Conservation (phyloP, 345 rosid species). For the Noccaea caerulescens region DNA sequence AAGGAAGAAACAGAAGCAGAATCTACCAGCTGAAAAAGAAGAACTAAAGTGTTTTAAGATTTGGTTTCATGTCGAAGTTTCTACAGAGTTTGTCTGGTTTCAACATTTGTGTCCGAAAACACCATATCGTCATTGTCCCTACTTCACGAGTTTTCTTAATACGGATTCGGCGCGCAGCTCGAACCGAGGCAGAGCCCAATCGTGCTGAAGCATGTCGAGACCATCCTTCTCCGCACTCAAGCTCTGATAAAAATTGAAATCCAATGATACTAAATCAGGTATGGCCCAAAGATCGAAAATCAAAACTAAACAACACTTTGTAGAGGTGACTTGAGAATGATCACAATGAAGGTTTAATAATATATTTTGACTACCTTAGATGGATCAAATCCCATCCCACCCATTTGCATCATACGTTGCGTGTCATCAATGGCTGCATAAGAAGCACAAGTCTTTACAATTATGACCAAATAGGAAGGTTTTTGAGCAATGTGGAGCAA, state of each 20-base stretch:
- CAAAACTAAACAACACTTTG: not conserved
- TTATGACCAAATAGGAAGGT: not conserved
- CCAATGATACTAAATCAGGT: constrained; percentile 28
- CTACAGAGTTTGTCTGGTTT: constrained; percentile 12
- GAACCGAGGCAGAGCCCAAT: constrained; percentile 85
- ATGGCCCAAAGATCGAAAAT: not conserved
- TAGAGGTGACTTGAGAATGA: constrained; percentile 21
- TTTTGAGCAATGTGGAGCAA: not conserved
- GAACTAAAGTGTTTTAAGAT: not conserved
- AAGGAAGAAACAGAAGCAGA: constrained; percentile 1
- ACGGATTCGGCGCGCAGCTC: constrained; percentile 91
- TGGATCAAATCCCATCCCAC: constrained; percentile 96
- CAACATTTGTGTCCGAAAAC: constrained; percentile 17
- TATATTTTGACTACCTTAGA: constrained; percentile 58
- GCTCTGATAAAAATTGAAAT: constrained; percentile 55
- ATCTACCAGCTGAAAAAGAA: constrained; percentile 14
- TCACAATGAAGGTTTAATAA: constrained; percentile 6
- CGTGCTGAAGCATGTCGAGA: constrained; percentile 75
- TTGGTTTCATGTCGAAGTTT: constrained; percentile 17
- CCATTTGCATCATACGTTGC: constrained; percentile 99
- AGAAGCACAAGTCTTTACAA: constrained; percentile 7
- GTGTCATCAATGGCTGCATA: constrained; percentile 90
- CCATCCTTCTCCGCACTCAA: constrained; percentile 86
- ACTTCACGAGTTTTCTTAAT: constrained; percentile 69
- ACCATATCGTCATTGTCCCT: constrained; percentile 32